Percentiles rank a stretch among this genome's conserved stretches.
phyloP scores from a whole-genome alignment of 805 yeast genomes.

The Nadsonia fulvescens region DNA sequence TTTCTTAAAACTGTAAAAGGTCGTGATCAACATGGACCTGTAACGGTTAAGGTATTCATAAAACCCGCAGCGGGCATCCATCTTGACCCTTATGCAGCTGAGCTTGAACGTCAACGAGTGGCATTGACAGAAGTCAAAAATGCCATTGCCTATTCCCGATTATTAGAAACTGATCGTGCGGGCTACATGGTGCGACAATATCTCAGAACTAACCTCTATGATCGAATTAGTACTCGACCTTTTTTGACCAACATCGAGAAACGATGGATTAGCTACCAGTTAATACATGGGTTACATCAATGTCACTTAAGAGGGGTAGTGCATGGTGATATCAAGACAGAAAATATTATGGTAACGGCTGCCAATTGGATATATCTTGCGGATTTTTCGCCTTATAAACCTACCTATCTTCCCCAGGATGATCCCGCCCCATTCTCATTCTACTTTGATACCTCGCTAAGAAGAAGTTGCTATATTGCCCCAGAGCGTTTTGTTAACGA shows the following conservation, averaged over 20 bases:
- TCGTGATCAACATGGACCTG: slow-evolving; percentile 49
- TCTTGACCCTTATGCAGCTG: slow-evolving; percentile 10
- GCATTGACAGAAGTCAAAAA: slow-evolving; percentile 35
- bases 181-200: slow-evolving; percentile 78
- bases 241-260: slow-evolving; percentile 69
- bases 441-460: slow-evolving; percentile 76
- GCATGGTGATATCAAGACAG: slow-evolving; percentile 89
- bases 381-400: slow-evolving; percentile 79
- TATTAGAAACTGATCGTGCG: slow-evolving; percentile 81
- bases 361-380: slow-evolving; percentile 75
- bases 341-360: slow-evolving; percentile 69
- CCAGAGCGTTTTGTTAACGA: slow-evolving; percentile 59
- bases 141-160: slow-evolving; percentile 49
- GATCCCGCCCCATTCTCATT: slow-evolving; percentile 86
- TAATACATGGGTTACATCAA: slow-evolving; percentile 41
- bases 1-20: slow-evolving; percentile 79
- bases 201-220: slow-evolving; percentile 66
- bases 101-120: slow-evolving; percentile 17
- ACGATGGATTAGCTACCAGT: slow-evolving; percentile 68
- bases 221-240: slow-evolving; percentile 71
- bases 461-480: slow-evolving; percentile 80
- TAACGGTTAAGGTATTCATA: slow-evolving; percentile 65
- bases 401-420: slow-evolving; percentile 71
- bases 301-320: slow-evolving; percentile 44
- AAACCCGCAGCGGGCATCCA: slow-evolving; percentile 35